phyloP scores from a whole-genome alignment of 306 rosid genomes.

The Vigna unguiculata region DNA sequence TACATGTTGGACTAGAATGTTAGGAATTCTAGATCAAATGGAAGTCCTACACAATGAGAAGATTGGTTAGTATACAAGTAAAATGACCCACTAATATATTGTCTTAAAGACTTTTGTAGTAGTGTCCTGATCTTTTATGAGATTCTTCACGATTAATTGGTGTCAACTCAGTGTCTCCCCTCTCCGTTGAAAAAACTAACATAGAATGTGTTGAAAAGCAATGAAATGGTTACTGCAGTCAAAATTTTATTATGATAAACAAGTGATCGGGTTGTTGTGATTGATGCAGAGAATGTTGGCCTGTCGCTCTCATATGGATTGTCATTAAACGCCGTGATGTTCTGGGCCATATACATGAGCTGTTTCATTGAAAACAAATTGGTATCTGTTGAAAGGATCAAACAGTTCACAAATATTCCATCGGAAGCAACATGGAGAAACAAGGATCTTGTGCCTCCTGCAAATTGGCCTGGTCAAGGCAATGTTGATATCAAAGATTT shows the following conservation, averaged over 20 bases:
- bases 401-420: constrained; percentile 79
- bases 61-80: no score
- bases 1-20: no score
- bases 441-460: constrained; percentile 70
- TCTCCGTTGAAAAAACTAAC: no score
- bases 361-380: constrained; percentile 89
- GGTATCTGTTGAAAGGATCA: constrained; percentile 98
- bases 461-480: constrained; percentile 88
- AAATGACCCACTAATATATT: no score
- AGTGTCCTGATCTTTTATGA: no score
- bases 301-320: constrained; percentile 89
- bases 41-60: no score
- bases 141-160: no score
- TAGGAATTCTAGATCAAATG: no score
- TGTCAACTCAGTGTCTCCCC: no score
- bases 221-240: constrained; percentile 18
- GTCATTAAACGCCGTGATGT: constrained; percentile 76
- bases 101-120: no score
- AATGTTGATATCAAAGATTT: constrained; percentile 78
- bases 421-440: constrained; percentile 83
- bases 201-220: not conserved
- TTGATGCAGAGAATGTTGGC: constrained; percentile 79
- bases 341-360: constrained; percentile 83
- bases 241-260: constrained; percentile 2
- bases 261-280: constrained; percentile 32